Conservation (phyloP, 805 yeast species). For the Candida sakaeoensis region DNA sequence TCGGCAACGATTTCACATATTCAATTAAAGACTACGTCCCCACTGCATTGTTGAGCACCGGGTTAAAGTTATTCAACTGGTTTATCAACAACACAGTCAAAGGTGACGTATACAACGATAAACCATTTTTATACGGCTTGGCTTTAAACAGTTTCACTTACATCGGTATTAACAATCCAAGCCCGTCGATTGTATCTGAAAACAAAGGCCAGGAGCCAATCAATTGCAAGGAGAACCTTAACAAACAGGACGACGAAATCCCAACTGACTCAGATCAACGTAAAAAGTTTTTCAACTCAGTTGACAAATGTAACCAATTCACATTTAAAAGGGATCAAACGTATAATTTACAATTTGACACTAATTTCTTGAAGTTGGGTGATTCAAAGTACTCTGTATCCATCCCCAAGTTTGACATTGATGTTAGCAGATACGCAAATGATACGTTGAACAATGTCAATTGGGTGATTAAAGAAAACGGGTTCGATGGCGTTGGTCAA, state of each 20-base stretch:
- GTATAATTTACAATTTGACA: constrained; percentile 52
- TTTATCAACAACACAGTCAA: constrained; percentile 61
- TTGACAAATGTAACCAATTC: constrained; percentile 35
- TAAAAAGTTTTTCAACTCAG: constrained; percentile 40
- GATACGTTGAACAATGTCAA: constrained; percentile 44
- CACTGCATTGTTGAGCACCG: constrained; percentile 42
- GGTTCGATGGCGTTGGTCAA: constrained; percentile 26
- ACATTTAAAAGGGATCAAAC: constrained; percentile 32
- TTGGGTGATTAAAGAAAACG: constrained; percentile 41
- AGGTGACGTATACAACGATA: constrained; percentile 57
- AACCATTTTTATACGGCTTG: constrained; percentile 62
- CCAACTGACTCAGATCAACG: constrained; percentile 37
- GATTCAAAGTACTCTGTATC: constrained; percentile 48
- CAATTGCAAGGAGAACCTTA: constrained; percentile 24
- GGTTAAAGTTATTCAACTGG: constrained; percentile 53
- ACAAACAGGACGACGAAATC: constrained; percentile 12
- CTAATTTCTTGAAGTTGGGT: constrained; percentile 49
- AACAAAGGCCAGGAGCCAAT: constrained; percentile 6
- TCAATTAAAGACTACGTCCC: constrained; percentile 60
- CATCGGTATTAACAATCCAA: constrained; percentile 26
- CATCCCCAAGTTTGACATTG: constrained; percentile 48
- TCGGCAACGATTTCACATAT: constrained; percentile 65
- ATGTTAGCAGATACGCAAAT: constrained; percentile 40
- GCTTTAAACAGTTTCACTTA: constrained; percentile 56
- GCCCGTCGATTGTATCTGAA: background rate